Percentiles rank a stretch among this genome's conserved stretches.
Conservation (phyloP, 345 rosid genomes). For the Camelina laxa region DNA sequence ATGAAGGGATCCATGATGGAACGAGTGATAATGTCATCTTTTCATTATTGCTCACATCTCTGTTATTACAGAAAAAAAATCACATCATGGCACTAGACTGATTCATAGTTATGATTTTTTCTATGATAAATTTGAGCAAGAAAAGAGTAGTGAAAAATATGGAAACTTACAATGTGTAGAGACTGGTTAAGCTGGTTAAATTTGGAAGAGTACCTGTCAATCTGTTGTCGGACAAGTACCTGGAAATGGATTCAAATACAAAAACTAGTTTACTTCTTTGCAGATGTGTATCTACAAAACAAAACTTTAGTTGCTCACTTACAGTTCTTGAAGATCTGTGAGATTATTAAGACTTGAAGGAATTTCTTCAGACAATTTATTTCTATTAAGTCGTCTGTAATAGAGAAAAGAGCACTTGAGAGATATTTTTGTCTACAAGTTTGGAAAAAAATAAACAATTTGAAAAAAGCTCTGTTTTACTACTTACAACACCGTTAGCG, state of each 20-base stretch:
- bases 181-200: slow-evolving; percentile 56
- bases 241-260: slow-evolving; percentile 44
- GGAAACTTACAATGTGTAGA: slow-evolving; percentile 67
- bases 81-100: slow-evolving; percentile 5
- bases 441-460: neutral
- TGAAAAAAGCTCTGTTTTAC: neutral
- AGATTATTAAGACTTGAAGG: slow-evolving; percentile 69
- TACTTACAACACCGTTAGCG: neutral
- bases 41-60: slow-evolving; percentile 80
- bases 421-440: neutral
- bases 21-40: slow-evolving; percentile 50
- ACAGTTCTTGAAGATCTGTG: slow-evolving; percentile 59
- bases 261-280: neutral
- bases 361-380: slow-evolving; percentile 54
- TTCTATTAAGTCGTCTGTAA: slow-evolving; percentile 79
- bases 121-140: neutral
- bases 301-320: slow-evolving; percentile 42
- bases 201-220: slow-evolving; percentile 68
- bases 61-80: slow-evolving; percentile 40
- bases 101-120: neutral
- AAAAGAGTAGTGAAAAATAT: neutral
- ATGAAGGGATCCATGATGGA: slow-evolving; percentile 64
- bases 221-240: slow-evolving; percentile 69
- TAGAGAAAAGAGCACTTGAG: neutral
- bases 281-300: neutral